These are phyloP conservation scores for Pestalotiopsis sp. DNA, from an alignment of 2,329 filamentous ascomycete species.

Conservation along the genomic window DNA sequence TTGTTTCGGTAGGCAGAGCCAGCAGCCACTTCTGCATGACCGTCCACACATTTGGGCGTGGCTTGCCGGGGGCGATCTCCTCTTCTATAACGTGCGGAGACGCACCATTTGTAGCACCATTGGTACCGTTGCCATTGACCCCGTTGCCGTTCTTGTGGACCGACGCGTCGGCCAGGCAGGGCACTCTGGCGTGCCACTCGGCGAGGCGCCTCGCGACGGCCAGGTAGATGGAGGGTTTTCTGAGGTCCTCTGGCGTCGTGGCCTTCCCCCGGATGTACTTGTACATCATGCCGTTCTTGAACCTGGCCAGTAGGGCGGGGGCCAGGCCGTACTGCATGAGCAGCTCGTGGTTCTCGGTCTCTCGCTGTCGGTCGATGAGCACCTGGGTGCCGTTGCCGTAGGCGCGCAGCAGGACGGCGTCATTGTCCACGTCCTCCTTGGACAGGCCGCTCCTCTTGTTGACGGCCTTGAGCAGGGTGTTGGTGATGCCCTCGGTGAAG, in stretches of 20 bases:
- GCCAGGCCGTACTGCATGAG: slow-evolving; percentile 83
- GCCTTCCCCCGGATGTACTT: slow-evolving; percentile 82
- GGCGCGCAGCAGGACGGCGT: slow-evolving; percentile 86
- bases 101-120: slow-evolving; percentile 31
- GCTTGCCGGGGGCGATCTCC: slow-evolving; percentile 65
- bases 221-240: slow-evolving; percentile 73
- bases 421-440: slow-evolving; percentile 63
- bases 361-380: slow-evolving; percentile 92
- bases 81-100: slow-evolving; percentile 41
- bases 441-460: slow-evolving; percentile 67
- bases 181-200: slow-evolving; percentile 85
- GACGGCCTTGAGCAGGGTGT: slow-evolving; percentile 82
- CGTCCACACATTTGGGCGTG: slow-evolving; percentile 88
- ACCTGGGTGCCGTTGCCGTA: slow-evolving; percentile 95
- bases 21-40: slow-evolving; percentile 96
- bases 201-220: slow-evolving; percentile 84
- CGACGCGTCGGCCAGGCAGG: slow-evolving; percentile 49
- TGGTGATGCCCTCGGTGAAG: slow-evolving; percentile 98
- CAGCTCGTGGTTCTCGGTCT: slow-evolving; percentile 78
- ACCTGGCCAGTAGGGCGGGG: slow-evolving; percentile 84
- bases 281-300: slow-evolving; percentile 96
- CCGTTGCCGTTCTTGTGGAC: slow-evolving; percentile 41
- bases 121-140: slow-evolving; percentile 37
- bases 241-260: slow-evolving; percentile 79
- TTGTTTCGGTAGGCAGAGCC: slow-evolving; percentile 75